Percentiles rank a stretch among this genome's conserved stretches.
These are phyloP conservation scores for Penicillium sp. DNA, from an alignment of 2,329 filamentous ascomycete species.

Conservation along the genomic window DNA sequence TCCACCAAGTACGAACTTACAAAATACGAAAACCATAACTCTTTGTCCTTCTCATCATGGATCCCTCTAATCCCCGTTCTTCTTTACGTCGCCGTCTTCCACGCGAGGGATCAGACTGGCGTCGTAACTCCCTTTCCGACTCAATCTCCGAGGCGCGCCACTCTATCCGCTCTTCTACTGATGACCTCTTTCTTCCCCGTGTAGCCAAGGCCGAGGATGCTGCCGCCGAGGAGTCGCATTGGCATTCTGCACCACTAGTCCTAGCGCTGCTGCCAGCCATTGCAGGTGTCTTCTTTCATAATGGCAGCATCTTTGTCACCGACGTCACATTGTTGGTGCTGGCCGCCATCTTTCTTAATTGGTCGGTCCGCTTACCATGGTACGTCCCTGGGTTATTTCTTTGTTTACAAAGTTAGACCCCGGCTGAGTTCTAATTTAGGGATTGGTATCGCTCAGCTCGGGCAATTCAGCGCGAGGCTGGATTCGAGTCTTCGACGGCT, in stretches of 20 bases:
- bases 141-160: conserved; percentile 63
- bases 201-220: conserved; percentile 36
- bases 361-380: conserved; percentile 88
- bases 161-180: conserved; percentile 60
- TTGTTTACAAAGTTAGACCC: not conserved
- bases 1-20: conserved; percentile 2
- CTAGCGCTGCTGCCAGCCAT: conserved; percentile 81
- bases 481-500: conserved; percentile 18
- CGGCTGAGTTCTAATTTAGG: conserved; percentile 38
- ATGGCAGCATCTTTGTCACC: conserved; percentile 76
- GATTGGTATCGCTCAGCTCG: conserved; percentile 71
- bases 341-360: conserved; percentile 82
- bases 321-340: conserved; percentile 76
- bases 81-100: conserved; percentile 1
- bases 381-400: conserved; percentile 40
- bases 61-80: not conserved
- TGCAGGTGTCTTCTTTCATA: conserved; percentile 76
- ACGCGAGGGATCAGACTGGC: conserved; percentile 33
- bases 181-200: conserved; percentile 61
- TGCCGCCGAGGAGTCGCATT: conserved; percentile 58
- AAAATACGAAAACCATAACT: conserved; percentile 5
- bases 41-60: conserved; percentile 7
- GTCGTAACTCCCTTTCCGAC: conserved; percentile 76
- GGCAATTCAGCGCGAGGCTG: conserved; percentile 50
- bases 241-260: conserved; percentile 74